Percentiles rank a stretch among this genome's conserved stretches.
Conservation (phyloP, 2,329 filamentous ascomycete species). For the Allantophomopsis cytisporea region DNA sequence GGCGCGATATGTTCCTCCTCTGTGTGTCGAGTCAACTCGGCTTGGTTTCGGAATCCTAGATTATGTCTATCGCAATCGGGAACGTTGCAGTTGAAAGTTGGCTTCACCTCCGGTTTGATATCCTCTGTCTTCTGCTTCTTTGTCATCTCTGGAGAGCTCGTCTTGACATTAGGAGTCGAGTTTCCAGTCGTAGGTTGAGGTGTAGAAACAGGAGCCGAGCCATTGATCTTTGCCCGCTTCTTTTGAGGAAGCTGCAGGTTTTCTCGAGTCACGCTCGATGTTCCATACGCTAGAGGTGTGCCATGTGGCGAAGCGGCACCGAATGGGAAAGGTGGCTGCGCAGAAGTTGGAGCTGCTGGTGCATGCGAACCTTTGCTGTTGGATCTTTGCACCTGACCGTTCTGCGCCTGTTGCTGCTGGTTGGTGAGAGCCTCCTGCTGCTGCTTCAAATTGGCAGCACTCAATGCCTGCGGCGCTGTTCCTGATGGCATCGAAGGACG, state of each 20-base stretch:
- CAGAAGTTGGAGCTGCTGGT: constrained; percentile 41
- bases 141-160: constrained; percentile 11
- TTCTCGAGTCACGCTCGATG: constrained; percentile 34
- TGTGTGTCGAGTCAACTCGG: constrained; percentile 35
- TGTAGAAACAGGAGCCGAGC: neutral
- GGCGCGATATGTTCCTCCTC: constrained; percentile 47
- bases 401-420: constrained; percentile 22
- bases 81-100: constrained; percentile 30
- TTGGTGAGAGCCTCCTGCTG: constrained; percentile 28
- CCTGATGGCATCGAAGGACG: constrained; percentile 5
- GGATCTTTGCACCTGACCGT: constrained; percentile 29
- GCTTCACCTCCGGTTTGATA: constrained; percentile 9
- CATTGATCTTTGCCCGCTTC: constrained; percentile 31
- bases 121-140: constrained; percentile 11
- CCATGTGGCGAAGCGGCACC: constrained; percentile 44
- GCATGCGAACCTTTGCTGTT: constrained; percentile 32
- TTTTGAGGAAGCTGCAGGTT: constrained; percentile 37
- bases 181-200: neutral
- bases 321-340: constrained; percentile 42
- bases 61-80: constrained; percentile 36
- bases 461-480: constrained; percentile 12
- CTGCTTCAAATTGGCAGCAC: constrained; percentile 18
- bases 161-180: constrained; percentile 6
- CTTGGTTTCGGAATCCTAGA: constrained; percentile 36
- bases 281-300: constrained; percentile 39